These are phyloP conservation scores for Monosporascus sp. DNA, from an alignment of 2,329 filamentous ascomycete species.

Conservation along the genomic window DNA sequence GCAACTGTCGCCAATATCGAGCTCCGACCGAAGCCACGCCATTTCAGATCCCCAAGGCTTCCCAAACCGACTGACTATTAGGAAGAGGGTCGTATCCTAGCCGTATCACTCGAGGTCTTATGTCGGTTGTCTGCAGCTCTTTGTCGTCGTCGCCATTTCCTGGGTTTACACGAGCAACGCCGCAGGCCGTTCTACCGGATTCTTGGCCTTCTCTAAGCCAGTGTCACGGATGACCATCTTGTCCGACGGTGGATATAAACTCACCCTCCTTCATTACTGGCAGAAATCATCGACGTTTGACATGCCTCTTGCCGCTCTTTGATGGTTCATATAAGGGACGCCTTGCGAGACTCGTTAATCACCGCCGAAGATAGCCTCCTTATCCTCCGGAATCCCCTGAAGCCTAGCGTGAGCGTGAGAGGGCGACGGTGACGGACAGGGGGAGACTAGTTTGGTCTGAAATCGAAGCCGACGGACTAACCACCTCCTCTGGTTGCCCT, in stretches of 20 bases:
- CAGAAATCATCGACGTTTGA: slow-evolving; percentile 13
- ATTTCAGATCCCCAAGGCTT: slow-evolving; percentile 21
- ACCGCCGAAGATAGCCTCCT: slow-evolving; percentile 4
- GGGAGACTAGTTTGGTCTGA: neutral
- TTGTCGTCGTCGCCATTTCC: slow-evolving; percentile 37
- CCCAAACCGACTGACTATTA: neutral
- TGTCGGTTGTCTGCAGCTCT: slow-evolving; percentile 38
- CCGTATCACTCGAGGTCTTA: slow-evolving; percentile 27
- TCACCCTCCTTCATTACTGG: slow-evolving; percentile 19
- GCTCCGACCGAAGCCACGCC: slow-evolving; percentile 20
- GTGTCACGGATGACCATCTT: slow-evolving; percentile 48
- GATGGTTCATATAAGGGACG: slow-evolving; percentile 18
- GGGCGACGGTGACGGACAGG: slow-evolving; percentile 4
- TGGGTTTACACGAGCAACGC: slow-evolving; percentile 38
- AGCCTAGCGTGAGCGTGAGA: slow-evolving; percentile 1
- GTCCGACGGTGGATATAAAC: slow-evolving; percentile 40
- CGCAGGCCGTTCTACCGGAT: slow-evolving; percentile 44
- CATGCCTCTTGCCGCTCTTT: slow-evolving; percentile 9
- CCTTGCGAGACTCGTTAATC: slow-evolving; percentile 6
- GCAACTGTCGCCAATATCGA: slow-evolving; percentile 19
- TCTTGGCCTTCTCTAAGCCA: slow-evolving; percentile 37
- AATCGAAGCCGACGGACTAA: neutral
- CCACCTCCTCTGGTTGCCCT: neutral
- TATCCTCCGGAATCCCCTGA: slow-evolving; percentile 2
- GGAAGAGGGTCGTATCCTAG: slow-evolving; percentile 18